These are phyloP conservation scores for Neonothopanus nambi DNA, from an alignment of 1,284 basidiomycete species.

Conservation along the genomic window DNA sequence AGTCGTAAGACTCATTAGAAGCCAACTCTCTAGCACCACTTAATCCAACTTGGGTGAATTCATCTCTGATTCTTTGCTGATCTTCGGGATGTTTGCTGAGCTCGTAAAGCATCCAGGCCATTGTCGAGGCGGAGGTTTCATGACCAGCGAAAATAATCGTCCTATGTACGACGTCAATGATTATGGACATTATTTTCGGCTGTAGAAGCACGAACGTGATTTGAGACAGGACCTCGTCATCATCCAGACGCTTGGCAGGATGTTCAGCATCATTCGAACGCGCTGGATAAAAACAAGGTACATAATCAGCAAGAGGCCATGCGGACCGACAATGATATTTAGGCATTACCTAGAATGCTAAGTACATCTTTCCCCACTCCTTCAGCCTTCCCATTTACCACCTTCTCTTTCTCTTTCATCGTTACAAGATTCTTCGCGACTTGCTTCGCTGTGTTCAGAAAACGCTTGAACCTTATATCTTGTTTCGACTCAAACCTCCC, in stretches of 20 bases:
- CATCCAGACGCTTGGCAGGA: slow-evolving; percentile 19
- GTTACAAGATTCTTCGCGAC: slow-evolving; percentile 22
- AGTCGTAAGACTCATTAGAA: slow-evolving; percentile 26
- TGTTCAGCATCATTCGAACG: slow-evolving; percentile 26
- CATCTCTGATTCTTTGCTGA: slow-evolving; percentile 28
- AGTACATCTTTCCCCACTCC: slow-evolving; percentile 27
- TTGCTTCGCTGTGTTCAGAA: slow-evolving; percentile 23
- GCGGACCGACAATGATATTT: not conserved
- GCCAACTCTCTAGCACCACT: slow-evolving; percentile 20
- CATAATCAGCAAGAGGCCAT: not conserved
- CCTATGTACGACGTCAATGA: slow-evolving; percentile 10
- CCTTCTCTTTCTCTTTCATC: slow-evolving; percentile 18
- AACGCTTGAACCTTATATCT: slow-evolving; percentile 24
- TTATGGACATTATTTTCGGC: not conserved
- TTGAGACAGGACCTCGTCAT: slow-evolving; percentile 28
- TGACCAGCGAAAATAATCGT: slow-evolving; percentile 28
- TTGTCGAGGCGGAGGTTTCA: slow-evolving; percentile 23
- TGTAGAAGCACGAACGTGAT: slow-evolving; percentile 11
- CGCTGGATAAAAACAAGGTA: not conserved
- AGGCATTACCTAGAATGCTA: slow-evolving; percentile 28
- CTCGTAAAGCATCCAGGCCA: slow-evolving; percentile 31
- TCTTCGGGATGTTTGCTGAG: slow-evolving; percentile 28
- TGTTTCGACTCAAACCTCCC: slow-evolving; percentile 5
- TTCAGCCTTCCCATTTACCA: slow-evolving; percentile 4
- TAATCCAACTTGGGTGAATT: slow-evolving; percentile 26